Percentiles rank a stretch among this genome's conserved stretches.
phyloP scores from a whole-genome alignment of 2,329 filamentous ascomycete genomes.

The Colletotrichum sp. region DNA sequence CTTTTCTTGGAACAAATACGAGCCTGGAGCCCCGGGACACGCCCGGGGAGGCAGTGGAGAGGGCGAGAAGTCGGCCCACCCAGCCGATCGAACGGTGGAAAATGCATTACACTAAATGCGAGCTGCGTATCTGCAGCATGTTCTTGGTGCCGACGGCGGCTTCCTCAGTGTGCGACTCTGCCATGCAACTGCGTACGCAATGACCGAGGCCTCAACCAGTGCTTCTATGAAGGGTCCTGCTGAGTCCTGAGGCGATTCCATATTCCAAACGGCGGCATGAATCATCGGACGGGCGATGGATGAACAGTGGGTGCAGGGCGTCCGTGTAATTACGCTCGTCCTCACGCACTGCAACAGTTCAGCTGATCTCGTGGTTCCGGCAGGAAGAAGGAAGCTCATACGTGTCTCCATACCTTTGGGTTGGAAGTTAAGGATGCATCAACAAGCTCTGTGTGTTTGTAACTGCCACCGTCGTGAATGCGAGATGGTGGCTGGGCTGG shows the following conservation, averaged over 20 bases:
- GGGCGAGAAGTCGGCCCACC: conserved; percentile 5
- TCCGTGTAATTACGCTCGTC: neutral
- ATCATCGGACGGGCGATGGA: neutral
- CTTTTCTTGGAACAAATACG: conserved; percentile 21
- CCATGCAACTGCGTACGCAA: neutral
- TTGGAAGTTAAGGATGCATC: neutral
- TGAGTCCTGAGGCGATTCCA: neutral
- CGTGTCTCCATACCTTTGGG: neutral
- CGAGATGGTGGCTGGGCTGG: neutral
- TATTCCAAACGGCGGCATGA: neutral
- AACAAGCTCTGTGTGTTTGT: neutral
- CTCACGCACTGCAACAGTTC: neutral
- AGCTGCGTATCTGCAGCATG: neutral
- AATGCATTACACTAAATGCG: neutral
- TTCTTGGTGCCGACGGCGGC: neutral
- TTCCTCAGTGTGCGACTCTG: neutral
- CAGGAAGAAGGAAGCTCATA: neutral
- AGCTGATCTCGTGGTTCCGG: neutral
- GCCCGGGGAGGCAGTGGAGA: neutral
- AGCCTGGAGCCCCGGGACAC: neutral
- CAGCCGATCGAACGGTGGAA: neutral
- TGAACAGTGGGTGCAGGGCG: neutral
- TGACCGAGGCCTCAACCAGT: neutral
- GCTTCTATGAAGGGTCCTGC: neutral
- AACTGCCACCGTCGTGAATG: neutral